Evolutionary conservation across 2,329 filamentous ascomycete species (phyloP).

Genomic region (Amphichorda felina): DNA sequence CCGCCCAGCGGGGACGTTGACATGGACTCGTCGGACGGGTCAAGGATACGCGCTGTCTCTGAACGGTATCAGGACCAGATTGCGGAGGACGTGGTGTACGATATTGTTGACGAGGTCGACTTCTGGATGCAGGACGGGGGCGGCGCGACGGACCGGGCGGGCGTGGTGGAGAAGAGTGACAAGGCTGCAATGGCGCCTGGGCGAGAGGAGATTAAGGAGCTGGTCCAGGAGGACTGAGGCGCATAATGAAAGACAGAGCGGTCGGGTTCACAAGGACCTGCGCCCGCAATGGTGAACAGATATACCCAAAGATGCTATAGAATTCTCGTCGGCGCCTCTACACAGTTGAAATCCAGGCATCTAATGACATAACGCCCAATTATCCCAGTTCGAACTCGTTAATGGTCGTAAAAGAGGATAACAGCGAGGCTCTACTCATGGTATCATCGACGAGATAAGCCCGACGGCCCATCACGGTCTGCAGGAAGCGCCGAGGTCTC

Average conservation of each 20-base stretch:
- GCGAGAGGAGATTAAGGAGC: constrained; percentile 50
- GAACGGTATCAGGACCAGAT: constrained; percentile 89
- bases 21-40: constrained; percentile 20
- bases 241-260: not conserved
- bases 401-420: too few relatives aligned
- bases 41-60: constrained; percentile 47
- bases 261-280: too few relatives aligned
- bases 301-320: too few relatives aligned
- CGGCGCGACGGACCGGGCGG: constrained; percentile 33
- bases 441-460: not conserved
- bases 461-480: too few relatives aligned
- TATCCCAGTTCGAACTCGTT: too few relatives aligned
- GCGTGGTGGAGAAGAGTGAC: constrained; percentile 30
- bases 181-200: constrained; percentile 29
- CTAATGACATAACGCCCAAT: too few relatives aligned
- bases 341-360: too few relatives aligned
- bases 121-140: constrained; percentile 66
- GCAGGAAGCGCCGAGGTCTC: not conserved
- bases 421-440: too few relatives aligned
- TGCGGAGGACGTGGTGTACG: constrained; percentile 84
- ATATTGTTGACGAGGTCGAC: constrained; percentile 89
- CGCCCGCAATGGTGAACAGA: too few relatives aligned
- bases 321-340: not conserved
- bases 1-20: constrained; percentile 33
- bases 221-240: constrained; percentile 48